Percentiles rank a stretch among this genome's conserved stretches.
These are phyloP conservation scores for Massariosphaeria phaeospora DNA, from an alignment of 495 filamentous ascomycete species.

Conservation along the genomic window DNA sequence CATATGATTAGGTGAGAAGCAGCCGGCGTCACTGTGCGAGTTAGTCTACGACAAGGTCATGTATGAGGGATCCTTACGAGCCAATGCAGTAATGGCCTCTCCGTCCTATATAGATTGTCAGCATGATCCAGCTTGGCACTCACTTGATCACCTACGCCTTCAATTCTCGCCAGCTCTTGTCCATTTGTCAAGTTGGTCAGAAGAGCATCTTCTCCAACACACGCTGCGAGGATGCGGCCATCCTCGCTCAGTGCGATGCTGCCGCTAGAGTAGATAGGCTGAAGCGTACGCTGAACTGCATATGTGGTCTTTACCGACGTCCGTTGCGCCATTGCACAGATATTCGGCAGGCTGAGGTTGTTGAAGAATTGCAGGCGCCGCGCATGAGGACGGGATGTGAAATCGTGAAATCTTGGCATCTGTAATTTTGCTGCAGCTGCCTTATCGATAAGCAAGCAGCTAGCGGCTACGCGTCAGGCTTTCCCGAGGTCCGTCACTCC, in stretches of 20 bases:
- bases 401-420: slow-evolving; percentile 12
- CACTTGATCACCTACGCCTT: slow-evolving; percentile 76
- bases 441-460: slow-evolving; percentile 22
- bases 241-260: slow-evolving; percentile 74
- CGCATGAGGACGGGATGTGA: no score
- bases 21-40: slow-evolving; percentile 67
- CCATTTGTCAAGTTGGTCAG: slow-evolving; percentile 82
- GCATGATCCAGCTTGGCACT: slow-evolving; percentile 8
- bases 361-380: no score
- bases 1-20: slow-evolving; percentile 83
- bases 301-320: slow-evolving; percentile 71
- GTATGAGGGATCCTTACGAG: background rate
- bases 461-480: background rate
- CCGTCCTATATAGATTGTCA: slow-evolving; percentile 63
- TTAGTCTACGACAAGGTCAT: slow-evolving; percentile 6
- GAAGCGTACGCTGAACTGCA: slow-evolving; percentile 70
- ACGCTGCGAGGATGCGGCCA: slow-evolving; percentile 79
- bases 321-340: slow-evolving; percentile 37
- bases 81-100: slow-evolving; percentile 80
- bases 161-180: slow-evolving; percentile 73
- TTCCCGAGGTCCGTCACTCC: background rate
- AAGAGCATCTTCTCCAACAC: slow-evolving; percentile 80
- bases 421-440: slow-evolving; percentile 8
- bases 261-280: slow-evolving; percentile 91
- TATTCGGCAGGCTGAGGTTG: background rate